Conservation (phyloP, 1,284 basidiomycete genomes). For the Sanghuangporus sanghuang region DNA sequence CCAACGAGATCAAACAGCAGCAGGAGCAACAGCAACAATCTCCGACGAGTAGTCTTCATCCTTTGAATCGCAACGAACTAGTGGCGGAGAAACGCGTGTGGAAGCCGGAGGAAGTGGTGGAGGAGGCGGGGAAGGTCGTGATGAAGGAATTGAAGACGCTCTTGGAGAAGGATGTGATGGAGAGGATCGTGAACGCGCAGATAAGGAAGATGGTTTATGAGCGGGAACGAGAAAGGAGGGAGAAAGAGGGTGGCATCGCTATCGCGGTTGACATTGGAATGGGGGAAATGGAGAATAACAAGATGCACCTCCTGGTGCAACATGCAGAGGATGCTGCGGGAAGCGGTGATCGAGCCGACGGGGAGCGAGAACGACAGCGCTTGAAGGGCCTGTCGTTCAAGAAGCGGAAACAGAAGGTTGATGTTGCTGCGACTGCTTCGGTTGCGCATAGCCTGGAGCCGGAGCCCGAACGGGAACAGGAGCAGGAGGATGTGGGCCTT, state of each 20-base stretch:
- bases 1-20: background rate
- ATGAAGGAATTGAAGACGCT: constrained; percentile 53
- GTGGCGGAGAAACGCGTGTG: constrained; percentile 26
- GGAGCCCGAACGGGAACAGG: background rate
- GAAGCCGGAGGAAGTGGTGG: constrained; percentile 55
- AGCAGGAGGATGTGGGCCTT: background rate
- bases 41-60: too few species aligned
- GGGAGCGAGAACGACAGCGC: constrained; percentile 35
- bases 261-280: too few species aligned
- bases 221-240: constrained; percentile 35
- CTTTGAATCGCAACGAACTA: background rate
- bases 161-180: constrained; percentile 67
- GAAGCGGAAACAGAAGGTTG: constrained; percentile 42
- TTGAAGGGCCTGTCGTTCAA: constrained; percentile 67
- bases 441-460: background rate
- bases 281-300: constrained; percentile 1
- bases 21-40: too few species aligned
- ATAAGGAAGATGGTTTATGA: constrained; percentile 50
- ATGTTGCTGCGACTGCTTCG: constrained; percentile 19
- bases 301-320: constrained; percentile 23
- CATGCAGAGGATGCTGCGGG: constrained; percentile 21
- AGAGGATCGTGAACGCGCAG: constrained; percentile 55
- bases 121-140: constrained; percentile 56
- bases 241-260: constrained; percentile 9
- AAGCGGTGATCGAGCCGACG: background rate